Evolutionary conservation across 805 yeast genomes (phyloP).

Genomic region (Deakozyma indianensis): DNA sequence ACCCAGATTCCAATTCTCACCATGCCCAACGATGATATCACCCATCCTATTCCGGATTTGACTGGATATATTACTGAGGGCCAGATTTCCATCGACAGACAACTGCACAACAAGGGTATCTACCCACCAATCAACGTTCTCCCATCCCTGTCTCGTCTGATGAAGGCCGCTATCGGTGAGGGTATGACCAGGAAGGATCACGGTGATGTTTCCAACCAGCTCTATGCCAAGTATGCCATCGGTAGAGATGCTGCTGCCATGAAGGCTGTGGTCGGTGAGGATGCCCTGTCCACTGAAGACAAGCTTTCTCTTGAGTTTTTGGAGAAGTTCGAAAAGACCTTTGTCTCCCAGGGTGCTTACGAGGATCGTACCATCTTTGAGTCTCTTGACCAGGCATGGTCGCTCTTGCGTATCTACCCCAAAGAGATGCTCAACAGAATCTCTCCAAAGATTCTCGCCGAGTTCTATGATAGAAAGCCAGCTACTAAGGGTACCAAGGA

Average conservation of each 20-base stretch:
- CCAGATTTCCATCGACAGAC: conserved; percentile 95
- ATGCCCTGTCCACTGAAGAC: conserved; percentile 94
- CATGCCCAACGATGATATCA: conserved; percentile 99
- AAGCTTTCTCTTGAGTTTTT: conserved; percentile 92
- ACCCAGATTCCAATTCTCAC: conserved; percentile 98
- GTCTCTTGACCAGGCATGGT: conserved; percentile 96
- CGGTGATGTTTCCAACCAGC: conserved; percentile 97
- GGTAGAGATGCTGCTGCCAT: conserved; percentile 99
- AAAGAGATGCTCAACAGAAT: conserved; percentile 97
- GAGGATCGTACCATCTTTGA: conserved; percentile 92
- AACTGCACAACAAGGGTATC: conserved; percentile 87
- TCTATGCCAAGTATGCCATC: conserved; percentile 97
- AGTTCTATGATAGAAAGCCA: conserved; percentile 77
- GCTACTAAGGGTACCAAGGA: conserved; percentile 9
- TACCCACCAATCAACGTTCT: conserved; percentile 98
- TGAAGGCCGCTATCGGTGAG: conserved; percentile 99
- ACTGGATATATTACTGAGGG: conserved; percentile 99
- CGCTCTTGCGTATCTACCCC: conserved; percentile 94
- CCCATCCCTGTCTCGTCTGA: conserved; percentile 93
- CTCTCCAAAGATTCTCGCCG: conserved; percentile 90
- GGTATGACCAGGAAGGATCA: conserved; percentile 99
- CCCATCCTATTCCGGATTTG: conserved; percentile 99
- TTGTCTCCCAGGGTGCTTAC: conserved; percentile 92
- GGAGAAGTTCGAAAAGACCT: conserved; percentile 94
- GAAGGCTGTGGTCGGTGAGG: conserved; percentile 99